phyloP scores from a whole-genome alignment of 352 stramenopile species.

The Globisporangium paddicum region DNA sequence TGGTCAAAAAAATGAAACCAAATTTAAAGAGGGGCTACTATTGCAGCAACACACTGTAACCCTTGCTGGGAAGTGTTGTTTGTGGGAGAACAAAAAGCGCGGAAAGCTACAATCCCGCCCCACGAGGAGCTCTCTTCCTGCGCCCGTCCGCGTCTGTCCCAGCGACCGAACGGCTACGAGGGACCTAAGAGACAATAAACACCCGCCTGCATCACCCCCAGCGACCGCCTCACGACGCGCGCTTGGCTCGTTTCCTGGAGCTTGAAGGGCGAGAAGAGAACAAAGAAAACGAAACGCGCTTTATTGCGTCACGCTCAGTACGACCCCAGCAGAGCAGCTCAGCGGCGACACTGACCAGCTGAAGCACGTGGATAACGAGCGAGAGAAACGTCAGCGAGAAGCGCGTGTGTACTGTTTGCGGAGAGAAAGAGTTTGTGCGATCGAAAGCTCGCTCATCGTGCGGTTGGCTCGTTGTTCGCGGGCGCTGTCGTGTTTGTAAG shows the following conservation, averaged over 20 bases:
- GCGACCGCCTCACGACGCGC: not conserved
- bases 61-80: not conserved
- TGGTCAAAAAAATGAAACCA: not conserved
- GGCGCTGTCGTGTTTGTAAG: not conserved
- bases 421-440: not conserved
- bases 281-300: not conserved
- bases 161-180: too few species aligned
- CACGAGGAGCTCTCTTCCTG: not conserved
- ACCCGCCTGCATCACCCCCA: too few species aligned
- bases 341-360: too few species aligned
- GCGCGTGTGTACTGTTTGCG: not conserved
- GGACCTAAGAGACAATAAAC: too few species aligned
- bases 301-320: not conserved
- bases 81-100: conserved; percentile 12
- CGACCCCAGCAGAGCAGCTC: not conserved
- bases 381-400: not conserved
- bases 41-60: not conserved
- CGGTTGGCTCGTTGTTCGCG: conserved; percentile 1
- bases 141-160: not conserved
- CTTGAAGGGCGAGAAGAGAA: conserved; percentile 1
- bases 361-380: not conserved
- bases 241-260: conserved; percentile 1
- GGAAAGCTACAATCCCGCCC: conserved; percentile 3
- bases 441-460: not conserved
- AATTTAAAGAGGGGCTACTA: not conserved